These are phyloP conservation scores for Uromyces viciae-fabae DNA, from an alignment of 1,284 basidiomycete species.

Conservation along the genomic window DNA sequence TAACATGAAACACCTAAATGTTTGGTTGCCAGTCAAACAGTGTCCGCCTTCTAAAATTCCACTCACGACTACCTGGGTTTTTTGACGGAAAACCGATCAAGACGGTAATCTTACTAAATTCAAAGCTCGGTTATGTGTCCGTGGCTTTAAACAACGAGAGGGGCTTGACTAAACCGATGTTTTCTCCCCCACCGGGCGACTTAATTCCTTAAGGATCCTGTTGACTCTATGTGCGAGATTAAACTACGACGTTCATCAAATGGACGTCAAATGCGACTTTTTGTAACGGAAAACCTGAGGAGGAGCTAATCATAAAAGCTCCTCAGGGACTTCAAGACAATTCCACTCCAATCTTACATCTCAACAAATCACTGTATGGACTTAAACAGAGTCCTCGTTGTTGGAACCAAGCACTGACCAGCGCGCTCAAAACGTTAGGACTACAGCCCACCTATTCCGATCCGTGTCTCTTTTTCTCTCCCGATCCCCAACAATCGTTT, in stretches of 20 bases:
- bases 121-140: background rate
- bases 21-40: slow-evolving; percentile 1
- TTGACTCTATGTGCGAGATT: background rate
- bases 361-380: background rate
- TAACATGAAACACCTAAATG: background rate
- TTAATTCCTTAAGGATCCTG: background rate
- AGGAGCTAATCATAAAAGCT: background rate
- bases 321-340: slow-evolving; percentile 1
- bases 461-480: background rate
- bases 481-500: background rate
- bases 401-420: background rate
- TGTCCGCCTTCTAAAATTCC: background rate
- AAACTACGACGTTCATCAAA: slow-evolving; percentile 13
- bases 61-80: background rate
- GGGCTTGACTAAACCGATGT: background rate
- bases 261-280: slow-evolving; percentile 21
- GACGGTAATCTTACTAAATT: slow-evolving; percentile 11
- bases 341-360: background rate
- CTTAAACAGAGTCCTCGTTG: background rate
- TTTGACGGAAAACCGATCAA: background rate
- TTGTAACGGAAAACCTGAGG: too few species aligned
- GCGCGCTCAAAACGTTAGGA: background rate
- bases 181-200: slow-evolving; percentile 12
- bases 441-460: background rate
- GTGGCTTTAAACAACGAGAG: background rate